Base-by-base conservation (phyloP, 2,329 filamentous ascomycete genomes). In the Neocucurbitaria cava region DNA sequence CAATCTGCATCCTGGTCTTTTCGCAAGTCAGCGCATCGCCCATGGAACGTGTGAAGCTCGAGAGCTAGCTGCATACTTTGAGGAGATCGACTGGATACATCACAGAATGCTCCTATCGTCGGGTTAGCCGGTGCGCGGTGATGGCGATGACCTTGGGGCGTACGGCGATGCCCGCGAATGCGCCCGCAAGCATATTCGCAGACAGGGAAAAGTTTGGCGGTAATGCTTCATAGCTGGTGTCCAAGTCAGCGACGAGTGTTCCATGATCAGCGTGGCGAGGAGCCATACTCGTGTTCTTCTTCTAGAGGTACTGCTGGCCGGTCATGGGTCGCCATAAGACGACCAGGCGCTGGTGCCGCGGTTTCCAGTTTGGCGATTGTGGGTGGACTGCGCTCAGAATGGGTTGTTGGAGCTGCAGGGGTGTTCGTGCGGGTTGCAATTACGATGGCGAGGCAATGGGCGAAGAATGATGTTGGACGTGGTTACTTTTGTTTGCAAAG, bases 11-110 rank as follows among this genome's bases (percentile, higher is more conserved):
- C 76, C 95, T 90, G 40, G 95, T 99, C 95, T 98, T 72, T 31
- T 30, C 38, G 28, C 23, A 31, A 40, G 60, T 71, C 59, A 72
- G 64, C 64, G 54, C 58, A 49, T 41, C 38, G 48, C 30, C 45
- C 50, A 35, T n/a, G 46, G 39, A 30, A 33, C 7, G 28, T 49
- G 23, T 35, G 30, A 10, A 35, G 41, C 15, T 23, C 5, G 6
- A 39, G 15, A 9, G 18, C 30, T 35, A 56, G 55, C 52, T 47
- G 70, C 81, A 62, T 76, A 97, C 95, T 89, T 99, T 99, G 75
- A 99, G 90, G 66, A 96, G 87, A 81, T 99, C 95, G 73, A 99
- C 90, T 18, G 95, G 95, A 75, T 99, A 99, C 95, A 99, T 98
- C 70, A 96, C 93, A 55, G 94, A 96, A 78, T 98, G 94, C 81